Percentiles rank a stretch among this genome's conserved stretches.
Evolutionary conservation across 768 basidiomycete species (phyloP).

Genomic region (Rickenella mellea): DNA sequence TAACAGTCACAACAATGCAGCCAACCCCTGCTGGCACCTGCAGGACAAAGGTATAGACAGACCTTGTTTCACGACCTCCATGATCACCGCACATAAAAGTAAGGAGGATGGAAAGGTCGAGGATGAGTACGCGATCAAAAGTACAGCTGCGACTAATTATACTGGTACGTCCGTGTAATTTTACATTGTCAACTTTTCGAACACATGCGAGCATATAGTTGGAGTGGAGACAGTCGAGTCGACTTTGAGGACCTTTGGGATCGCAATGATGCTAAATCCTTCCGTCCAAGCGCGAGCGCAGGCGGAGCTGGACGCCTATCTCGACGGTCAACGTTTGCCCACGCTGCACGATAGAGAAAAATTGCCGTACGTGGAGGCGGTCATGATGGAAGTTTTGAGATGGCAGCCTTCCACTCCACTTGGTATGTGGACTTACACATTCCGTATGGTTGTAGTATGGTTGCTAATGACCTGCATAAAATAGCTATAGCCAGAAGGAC

Average conservation of each 20-base stretch:
- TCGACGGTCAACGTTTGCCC: slow-evolving; percentile 16
- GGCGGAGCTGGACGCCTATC: slow-evolving; percentile 17
- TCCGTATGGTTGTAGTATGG: background rate
- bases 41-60: no score
- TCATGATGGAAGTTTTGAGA: slow-evolving; percentile 17
- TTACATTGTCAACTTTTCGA: no score
- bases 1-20: no score
- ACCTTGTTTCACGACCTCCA: no score
- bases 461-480: slow-evolving; percentile 10
- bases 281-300: slow-evolving; percentile 18
- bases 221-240: no score
- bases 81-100: no score
- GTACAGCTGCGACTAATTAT: no score
- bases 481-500: slow-evolving; percentile 11
- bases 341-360: slow-evolving; percentile 14
- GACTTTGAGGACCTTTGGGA: slow-evolving; percentile 2
- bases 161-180: no score
- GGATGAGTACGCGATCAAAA: no score
- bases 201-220: no score
- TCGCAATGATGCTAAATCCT: slow-evolving; percentile 10
- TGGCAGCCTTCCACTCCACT: slow-evolving; percentile 8
- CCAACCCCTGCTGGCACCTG: no score
- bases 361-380: slow-evolving; percentile 17
- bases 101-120: no score
- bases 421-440: slow-evolving; percentile 9